These are phyloP conservation scores for Penicillium sp. DNA, from an alignment of 2,329 filamentous ascomycete species.

Conservation along the genomic window DNA sequence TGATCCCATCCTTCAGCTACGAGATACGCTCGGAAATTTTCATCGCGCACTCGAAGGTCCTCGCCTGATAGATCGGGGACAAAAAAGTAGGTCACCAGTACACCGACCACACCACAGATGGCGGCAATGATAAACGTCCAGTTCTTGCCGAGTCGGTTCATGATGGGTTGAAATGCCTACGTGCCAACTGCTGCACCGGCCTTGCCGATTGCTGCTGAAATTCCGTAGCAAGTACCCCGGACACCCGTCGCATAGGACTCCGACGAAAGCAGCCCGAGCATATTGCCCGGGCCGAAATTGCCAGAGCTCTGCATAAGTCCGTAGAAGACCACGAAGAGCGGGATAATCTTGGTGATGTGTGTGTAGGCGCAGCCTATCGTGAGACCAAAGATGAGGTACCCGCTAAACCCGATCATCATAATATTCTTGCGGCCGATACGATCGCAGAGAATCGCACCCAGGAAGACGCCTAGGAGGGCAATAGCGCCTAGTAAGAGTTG, in stretches of 20 bases:
- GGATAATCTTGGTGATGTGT: constrained; percentile 46
- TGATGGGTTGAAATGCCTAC: constrained; percentile 47
- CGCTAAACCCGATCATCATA: constrained; percentile 49
- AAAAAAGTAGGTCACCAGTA: constrained; percentile 47
- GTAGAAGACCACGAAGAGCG: constrained; percentile 50
- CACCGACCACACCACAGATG: constrained; percentile 46
- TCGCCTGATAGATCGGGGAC: constrained; percentile 45
- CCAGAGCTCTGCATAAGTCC: constrained; percentile 48
- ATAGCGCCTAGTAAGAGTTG: constrained; percentile 41
- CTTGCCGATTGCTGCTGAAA: constrained; percentile 50
- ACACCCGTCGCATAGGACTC: constrained; percentile 51
- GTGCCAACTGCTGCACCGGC: constrained; percentile 49
- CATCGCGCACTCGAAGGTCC: constrained; percentile 42
- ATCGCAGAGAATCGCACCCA: constrained; percentile 48
- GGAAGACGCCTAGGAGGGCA: constrained; percentile 47
- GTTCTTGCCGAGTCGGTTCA: constrained; percentile 42
- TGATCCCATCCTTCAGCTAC: constrained; percentile 45
- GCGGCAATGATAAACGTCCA: constrained; percentile 52
- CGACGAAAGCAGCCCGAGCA: constrained; percentile 47
- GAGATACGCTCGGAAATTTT: constrained; percentile 43
- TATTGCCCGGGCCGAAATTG: constrained; percentile 49
- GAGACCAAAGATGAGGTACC: constrained; percentile 49
- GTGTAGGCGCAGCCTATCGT: constrained; percentile 49
- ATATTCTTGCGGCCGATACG: constrained; percentile 47
- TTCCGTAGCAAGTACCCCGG: constrained; percentile 47